Percentiles rank a stretch among this genome's conserved stretches.
Conservation (phyloP, 2,329 filamentous ascomycete species). For the Xylaria sp. region DNA sequence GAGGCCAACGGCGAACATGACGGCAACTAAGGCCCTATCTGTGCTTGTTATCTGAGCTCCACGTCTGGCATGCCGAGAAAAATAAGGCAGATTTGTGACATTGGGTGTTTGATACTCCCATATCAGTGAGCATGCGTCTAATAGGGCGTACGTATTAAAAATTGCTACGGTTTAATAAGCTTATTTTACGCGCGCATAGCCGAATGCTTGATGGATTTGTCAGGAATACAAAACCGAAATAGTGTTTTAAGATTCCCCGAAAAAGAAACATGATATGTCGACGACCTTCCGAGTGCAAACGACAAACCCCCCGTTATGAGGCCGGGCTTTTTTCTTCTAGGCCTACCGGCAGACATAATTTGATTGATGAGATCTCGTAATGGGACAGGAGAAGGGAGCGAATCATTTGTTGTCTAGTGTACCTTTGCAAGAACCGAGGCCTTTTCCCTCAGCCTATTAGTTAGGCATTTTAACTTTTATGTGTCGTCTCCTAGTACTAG, state of each 20-base stretch:
- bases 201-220: conserved; percentile 39
- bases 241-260: conserved; percentile 34
- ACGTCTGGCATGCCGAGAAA: conserved; percentile 35
- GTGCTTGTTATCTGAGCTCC: conserved; percentile 34
- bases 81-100: conserved; percentile 35
- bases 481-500: conserved; percentile 57
- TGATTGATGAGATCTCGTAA: conserved; percentile 27
- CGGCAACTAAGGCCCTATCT: conserved; percentile 48
- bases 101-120: conserved; percentile 43
- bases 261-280: conserved; percentile 35
- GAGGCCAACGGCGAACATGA: conserved; percentile 64
- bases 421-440: conserved; percentile 38
- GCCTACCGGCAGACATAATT: conserved; percentile 22
- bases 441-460: conserved; percentile 36
- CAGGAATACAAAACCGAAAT: conserved; percentile 39
- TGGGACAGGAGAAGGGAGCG: conserved; percentile 31
- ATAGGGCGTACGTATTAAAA: conserved; percentile 37
- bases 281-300: conserved; percentile 22
- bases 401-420: conserved; percentile 36
- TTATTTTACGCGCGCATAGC: conserved; percentile 34
- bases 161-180: conserved; percentile 37
- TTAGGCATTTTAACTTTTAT: conserved; percentile 40
- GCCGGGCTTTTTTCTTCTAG: conserved; percentile 2
- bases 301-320: conserved; percentile 8
- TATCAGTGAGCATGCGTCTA: conserved; percentile 30